phyloP scores from a whole-genome alignment of 257 asterid species.

The Solanum chmielewskii region DNA sequence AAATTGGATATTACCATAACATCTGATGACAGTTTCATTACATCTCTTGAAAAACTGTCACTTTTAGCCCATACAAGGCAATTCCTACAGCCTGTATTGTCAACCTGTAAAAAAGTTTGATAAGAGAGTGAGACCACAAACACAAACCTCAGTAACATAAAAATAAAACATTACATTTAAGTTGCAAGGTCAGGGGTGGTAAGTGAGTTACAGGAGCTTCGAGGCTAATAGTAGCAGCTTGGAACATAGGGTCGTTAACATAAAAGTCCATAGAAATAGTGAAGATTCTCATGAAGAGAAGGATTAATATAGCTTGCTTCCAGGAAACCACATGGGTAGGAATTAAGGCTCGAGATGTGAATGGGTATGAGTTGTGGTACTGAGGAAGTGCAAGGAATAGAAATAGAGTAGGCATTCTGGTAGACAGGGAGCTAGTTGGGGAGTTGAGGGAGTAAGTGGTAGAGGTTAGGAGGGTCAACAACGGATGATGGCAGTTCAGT shows the following conservation, averaged over 20 bases:
- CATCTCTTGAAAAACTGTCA: constrained; percentile 76
- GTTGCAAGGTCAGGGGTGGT: background rate
- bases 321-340: background rate
- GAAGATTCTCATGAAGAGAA: background rate
- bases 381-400: background rate
- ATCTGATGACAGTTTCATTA: constrained; percentile 45
- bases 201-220: background rate
- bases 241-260: background rate
- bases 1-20: constrained; percentile 34
- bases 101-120: constrained; percentile 43
- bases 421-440: background rate
- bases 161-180: background rate
- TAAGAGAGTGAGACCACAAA: background rate
- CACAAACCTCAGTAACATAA: background rate
- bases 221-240: background rate
- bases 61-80: constrained; percentile 96
- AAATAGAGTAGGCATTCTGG: background rate
- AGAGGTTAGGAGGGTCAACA: background rate
- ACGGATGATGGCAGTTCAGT: background rate
- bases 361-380: background rate
- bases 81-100: constrained; percentile 53
- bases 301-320: background rate
- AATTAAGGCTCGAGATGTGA: background rate
- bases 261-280: background rate
- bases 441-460: background rate